Conservation (phyloP, 306 rosid genomes). For the Biancaea sappan region DNA sequence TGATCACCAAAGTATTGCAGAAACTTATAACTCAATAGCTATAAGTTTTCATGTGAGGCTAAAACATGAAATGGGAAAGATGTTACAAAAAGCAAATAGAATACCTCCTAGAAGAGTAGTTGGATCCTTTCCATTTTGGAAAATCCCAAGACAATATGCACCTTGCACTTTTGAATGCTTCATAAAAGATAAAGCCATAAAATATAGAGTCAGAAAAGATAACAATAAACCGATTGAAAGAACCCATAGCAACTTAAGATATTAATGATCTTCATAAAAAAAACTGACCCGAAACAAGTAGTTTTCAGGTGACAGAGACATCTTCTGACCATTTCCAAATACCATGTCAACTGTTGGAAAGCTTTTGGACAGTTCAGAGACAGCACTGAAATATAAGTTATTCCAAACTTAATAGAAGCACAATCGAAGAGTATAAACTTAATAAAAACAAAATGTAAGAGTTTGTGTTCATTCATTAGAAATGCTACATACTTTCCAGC, state of each 20-base stretch:
- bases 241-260: conserved; percentile 15
- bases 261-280: conserved; percentile 16
- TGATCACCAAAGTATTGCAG: conserved; percentile 8
- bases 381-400: conserved; percentile 58
- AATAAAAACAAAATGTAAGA: conserved; percentile 30
- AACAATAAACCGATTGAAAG: not conserved
- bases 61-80: conserved; percentile 30
- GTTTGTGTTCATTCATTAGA: conserved; percentile 19
- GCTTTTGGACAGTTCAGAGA: conserved; percentile 55
- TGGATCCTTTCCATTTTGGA: conserved; percentile 82
- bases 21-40: conserved; percentile 26
- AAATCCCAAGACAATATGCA: conserved; percentile 93
- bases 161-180: conserved; percentile 91
- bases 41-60: not conserved
- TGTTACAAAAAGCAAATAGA: conserved; percentile 11
- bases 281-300: conserved; percentile 83
- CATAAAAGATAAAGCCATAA: conserved; percentile 36
- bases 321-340: conserved; percentile 73
- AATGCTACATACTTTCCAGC: conserved; percentile 66
- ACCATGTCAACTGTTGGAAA: conserved; percentile 95
- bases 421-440: conserved; percentile 22
- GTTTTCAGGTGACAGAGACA: conserved; percentile 89
- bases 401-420: conserved; percentile 35
- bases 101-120: conserved; percentile 98
- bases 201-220: conserved; percentile 31